These are phyloP conservation scores for Elasticomyces elasticus DNA, from an alignment of 495 filamentous ascomycete genomes.

Conservation along the genomic window DNA sequence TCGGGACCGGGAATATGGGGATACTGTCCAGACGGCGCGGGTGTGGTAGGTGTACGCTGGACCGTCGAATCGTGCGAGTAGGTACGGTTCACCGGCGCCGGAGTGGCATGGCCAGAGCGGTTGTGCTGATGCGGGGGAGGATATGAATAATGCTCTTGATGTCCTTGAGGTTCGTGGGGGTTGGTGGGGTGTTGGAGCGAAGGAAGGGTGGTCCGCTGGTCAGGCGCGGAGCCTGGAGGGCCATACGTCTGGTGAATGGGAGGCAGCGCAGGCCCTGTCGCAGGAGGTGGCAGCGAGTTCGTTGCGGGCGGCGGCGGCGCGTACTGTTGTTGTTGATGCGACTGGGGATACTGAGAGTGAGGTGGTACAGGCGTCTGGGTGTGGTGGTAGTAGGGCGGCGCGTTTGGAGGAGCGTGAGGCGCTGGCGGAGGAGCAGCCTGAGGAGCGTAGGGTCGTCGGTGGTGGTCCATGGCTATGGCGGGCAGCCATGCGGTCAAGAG, in stretches of 20 bases:
- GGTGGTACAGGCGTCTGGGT: not conserved
- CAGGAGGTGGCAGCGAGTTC: not conserved
- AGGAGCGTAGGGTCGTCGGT: not conserved
- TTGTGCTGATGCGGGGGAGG: conserved; percentile 4
- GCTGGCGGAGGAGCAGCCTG: conserved; percentile 5
- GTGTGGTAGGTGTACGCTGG: conserved; percentile 21
- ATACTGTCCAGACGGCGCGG: conserved; percentile 12
- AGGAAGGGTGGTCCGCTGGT: conserved; percentile 7
- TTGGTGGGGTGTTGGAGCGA: conserved; percentile 4
- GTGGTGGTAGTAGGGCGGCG: conserved; percentile 3
- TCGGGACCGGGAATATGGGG: conserved; percentile 4
- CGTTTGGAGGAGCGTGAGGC: not conserved
- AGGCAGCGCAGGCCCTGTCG: conserved; percentile 9
- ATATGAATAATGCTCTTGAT: conserved; percentile 7
- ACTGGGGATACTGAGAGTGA: not conserved
- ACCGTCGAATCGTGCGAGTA: conserved; percentile 20
- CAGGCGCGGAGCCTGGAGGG: conserved; percentile 5
- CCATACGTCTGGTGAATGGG: conserved; percentile 11
- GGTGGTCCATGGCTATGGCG: conserved; percentile 4
- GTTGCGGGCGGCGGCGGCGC: not conserved
- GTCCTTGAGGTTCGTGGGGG: not conserved
- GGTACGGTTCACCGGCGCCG: conserved; percentile 18
- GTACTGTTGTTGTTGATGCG: not conserved
- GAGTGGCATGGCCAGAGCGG: conserved; percentile 20
- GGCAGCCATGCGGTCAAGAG: conserved; percentile 17